Conservation (phyloP, 768 basidiomycete species). For the Lactifluus subvellereus region DNA sequence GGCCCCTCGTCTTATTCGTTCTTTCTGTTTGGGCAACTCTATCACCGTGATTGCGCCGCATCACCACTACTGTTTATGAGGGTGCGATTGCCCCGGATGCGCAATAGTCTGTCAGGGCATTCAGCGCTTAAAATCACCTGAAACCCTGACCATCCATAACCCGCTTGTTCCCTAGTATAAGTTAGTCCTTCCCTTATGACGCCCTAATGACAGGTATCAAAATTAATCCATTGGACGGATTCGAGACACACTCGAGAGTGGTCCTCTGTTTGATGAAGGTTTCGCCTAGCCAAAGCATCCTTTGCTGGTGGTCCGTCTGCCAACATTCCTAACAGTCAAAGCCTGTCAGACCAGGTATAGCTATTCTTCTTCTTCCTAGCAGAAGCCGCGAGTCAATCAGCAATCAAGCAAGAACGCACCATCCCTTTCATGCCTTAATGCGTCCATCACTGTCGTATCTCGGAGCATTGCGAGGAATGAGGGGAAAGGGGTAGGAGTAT, state of each 20-base stretch:
- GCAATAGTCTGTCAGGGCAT: too few relatives aligned
- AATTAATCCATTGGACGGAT: too few relatives aligned
- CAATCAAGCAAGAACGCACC: neutral
- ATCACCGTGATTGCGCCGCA: neutral
- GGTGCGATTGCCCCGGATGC: neutral
- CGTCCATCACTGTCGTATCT: neutral
- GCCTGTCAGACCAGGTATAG: neutral
- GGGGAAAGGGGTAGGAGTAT: neutral
- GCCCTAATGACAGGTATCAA: too few relatives aligned
- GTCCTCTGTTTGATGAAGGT: neutral
- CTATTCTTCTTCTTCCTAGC: neutral
- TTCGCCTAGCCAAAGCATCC: neutral
- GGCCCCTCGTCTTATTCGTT: too few relatives aligned
- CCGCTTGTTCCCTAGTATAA: neutral
- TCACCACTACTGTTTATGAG: neutral
- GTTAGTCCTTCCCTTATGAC: neutral
- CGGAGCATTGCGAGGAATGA: neutral
- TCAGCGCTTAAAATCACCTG: too few relatives aligned
- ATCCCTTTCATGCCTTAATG: slow-evolving; percentile 1
- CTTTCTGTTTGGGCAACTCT: slow-evolving; percentile 1
- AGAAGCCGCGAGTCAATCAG: neutral
- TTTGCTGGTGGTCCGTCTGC: neutral
- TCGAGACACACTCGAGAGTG: too few relatives aligned
- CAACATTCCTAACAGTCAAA: neutral
- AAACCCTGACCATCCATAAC: neutral